Base-by-base conservation (phyloP, 257 asterid genomes). In the Lycium barbarum region DNA sequence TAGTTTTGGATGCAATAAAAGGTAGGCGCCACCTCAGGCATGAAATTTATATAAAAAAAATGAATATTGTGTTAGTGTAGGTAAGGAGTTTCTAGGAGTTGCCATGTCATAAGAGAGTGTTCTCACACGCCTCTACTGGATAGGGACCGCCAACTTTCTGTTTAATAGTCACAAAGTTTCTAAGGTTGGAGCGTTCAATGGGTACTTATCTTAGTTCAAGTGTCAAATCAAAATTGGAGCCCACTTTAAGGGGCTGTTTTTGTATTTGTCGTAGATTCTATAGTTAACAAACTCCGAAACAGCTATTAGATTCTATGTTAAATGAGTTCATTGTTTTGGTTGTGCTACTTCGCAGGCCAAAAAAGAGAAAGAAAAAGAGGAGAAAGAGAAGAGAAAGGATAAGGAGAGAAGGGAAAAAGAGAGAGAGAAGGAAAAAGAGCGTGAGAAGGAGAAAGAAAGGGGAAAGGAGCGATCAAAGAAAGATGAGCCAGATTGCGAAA, bases 301-400 rank as follows among this genome's bases (percentile, higher is more conserved):
- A 22, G 65, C 58, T 72, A 45, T 72, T 72, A 78, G 82, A 78
- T 78, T 51, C 65, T 53, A 26, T 78, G 45, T 78, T 17, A 74
- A 47, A 51, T 22, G 45, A 26, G 26, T 51, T 76, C 62, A 51
- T 26, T 49, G 63, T 79, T 79, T 70, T 70, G 62, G 35, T 80
- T 84, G 47, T 61, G 57, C 58, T 73, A 66, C 84, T 66, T 87
- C 71, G 84, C 90, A 96, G 99, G 94, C 91, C 79, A 96, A 93
- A 92, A 96, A 93, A 86, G 98, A 95, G 86, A 93, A 43, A 88
- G 99, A 96, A 61, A 90, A 94, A 84, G 98, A 95, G 88, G 98
- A 95, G 87, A 93, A 93, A 83, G 97, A 93, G 63, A 93, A 90
- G 91, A 92, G 86, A 87, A 93, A 91, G 83, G 96, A 92, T 15